These are phyloP conservation scores for Chaetomium fimeti DNA, from an alignment of 495 filamentous ascomycete genomes.

Conservation along the genomic window DNA sequence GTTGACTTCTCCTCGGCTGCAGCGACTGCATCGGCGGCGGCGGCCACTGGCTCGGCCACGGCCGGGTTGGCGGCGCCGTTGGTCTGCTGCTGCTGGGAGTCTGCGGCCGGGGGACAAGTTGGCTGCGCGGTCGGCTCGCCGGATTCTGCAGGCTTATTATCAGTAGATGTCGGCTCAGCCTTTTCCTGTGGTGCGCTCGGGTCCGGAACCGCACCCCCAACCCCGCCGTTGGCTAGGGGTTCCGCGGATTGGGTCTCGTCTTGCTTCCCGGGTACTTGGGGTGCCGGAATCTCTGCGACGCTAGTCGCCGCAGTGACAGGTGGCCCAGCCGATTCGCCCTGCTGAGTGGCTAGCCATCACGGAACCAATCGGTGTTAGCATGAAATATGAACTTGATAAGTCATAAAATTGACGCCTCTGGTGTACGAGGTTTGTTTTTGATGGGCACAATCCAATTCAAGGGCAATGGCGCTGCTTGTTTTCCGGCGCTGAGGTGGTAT, in stretches of 20 bases:
- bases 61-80: slow-evolving; percentile 20
- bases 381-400: not conserved
- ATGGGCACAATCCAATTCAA: not conserved
- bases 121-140: slow-evolving; percentile 7
- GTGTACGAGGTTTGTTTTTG: not conserved
- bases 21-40: not conserved
- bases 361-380: slow-evolving; percentile 19
- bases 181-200: not conserved
- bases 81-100: slow-evolving; percentile 8
- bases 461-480: not conserved
- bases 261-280: slow-evolving; percentile 15
- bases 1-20: slow-evolving; percentile 6
- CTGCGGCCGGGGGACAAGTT: not conserved
- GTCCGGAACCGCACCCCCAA: not conserved
- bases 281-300: slow-evolving; percentile 16
- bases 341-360: slow-evolving; percentile 23
- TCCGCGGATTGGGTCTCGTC: not conserved
- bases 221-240: not conserved
- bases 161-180: not conserved
- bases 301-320: slow-evolving; percentile 13
- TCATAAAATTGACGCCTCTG: not conserved
- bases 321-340: slow-evolving; percentile 16
- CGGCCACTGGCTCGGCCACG: slow-evolving; percentile 1
- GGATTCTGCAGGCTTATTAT: slow-evolving; percentile 10
- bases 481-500: not conserved